phyloP scores from a whole-genome alignment of 192 early-diverging fungal species.

The Backusella macrospora region DNA sequence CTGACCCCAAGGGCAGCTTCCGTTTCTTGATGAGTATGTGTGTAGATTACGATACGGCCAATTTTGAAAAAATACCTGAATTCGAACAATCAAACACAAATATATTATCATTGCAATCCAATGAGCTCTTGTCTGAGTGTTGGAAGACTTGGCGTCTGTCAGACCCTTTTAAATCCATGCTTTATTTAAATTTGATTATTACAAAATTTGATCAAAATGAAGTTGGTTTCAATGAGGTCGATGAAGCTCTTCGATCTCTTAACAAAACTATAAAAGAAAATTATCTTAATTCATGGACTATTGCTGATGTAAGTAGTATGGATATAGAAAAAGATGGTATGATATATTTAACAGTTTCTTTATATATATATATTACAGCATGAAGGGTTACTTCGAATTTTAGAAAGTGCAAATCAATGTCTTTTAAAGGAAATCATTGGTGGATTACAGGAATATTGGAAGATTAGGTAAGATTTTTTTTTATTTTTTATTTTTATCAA shows the following conservation, averaged over 20 bases:
- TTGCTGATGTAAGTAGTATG: conserved; percentile 51
- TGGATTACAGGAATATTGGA: conserved; percentile 40
- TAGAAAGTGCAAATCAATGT: conserved; percentile 51
- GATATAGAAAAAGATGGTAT: background rate
- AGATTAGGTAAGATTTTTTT: conserved; percentile 25
- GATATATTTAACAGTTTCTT: no score
- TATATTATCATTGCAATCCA: conserved; percentile 53
- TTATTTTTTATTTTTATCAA: background rate
- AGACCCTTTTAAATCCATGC: conserved; percentile 47
- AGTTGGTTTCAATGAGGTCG: conserved; percentile 41
- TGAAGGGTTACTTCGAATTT: conserved; percentile 50
- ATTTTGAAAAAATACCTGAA: conserved; percentile 29
- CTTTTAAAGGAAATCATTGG: conserved; percentile 35
- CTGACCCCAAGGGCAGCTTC: conserved; percentile 61
- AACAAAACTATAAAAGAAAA: conserved; percentile 51
- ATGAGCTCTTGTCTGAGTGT: conserved; percentile 64
- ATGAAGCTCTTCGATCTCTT: conserved; percentile 40
- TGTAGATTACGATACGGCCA: conserved; percentile 56
- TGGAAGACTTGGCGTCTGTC: conserved; percentile 69
- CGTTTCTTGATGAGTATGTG: conserved; percentile 61
- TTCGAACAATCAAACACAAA: conserved; percentile 41
- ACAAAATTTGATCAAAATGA: conserved; percentile 47
- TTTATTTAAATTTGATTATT: conserved; percentile 53
- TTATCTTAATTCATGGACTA: conserved; percentile 55
- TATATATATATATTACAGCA: conserved; percentile 33